Percentiles rank a stretch among this genome's conserved stretches.
phyloP scores from a whole-genome alignment of 176 grass and related monocot genomes.

The Cymbopogon citratus region DNA sequence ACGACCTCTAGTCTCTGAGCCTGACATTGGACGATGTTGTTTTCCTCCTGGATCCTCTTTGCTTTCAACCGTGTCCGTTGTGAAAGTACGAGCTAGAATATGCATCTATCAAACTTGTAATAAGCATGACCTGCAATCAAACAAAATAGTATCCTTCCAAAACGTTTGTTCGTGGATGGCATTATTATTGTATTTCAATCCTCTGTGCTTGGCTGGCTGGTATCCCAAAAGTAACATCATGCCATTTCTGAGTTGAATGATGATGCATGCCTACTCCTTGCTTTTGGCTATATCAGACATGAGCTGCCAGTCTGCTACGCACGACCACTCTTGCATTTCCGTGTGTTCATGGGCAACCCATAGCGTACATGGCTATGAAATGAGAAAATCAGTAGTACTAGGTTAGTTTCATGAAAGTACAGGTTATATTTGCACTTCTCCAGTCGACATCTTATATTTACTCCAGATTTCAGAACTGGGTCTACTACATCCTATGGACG shows the following conservation, averaged over 20 bases:
- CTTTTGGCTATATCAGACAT: background rate
- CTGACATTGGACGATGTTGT: background rate
- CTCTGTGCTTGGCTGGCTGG: background rate
- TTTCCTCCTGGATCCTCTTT: background rate
- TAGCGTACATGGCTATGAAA: background rate
- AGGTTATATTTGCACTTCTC: constrained; percentile 28
- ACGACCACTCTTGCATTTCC: background rate
- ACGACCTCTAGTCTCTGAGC: background rate
- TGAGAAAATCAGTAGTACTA: background rate
- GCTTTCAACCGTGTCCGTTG: constrained; percentile 2
- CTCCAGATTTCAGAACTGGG: constrained; percentile 2
- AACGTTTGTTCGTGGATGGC: background rate
- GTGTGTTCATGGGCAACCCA: background rate
- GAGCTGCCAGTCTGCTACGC: background rate
- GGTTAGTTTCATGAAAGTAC: background rate
- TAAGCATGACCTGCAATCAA: constrained; percentile 31
- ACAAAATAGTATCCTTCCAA: constrained; percentile 16
- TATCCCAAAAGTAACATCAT: background rate
- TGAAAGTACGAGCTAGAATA: constrained; percentile 18
- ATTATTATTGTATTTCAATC: background rate
- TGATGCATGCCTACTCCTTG: background rate
- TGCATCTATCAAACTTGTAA: constrained; percentile 28
- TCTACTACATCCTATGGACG: constrained; percentile 22
- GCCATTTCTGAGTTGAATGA: background rate
- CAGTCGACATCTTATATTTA: constrained; percentile 40